A percentile compares a stretch with the other conserved stretches of the same genome.
Evolutionary conservation across 2,329 filamentous ascomycete species (phyloP).

Genomic region (Teratosphaeria nubilosa): DNA sequence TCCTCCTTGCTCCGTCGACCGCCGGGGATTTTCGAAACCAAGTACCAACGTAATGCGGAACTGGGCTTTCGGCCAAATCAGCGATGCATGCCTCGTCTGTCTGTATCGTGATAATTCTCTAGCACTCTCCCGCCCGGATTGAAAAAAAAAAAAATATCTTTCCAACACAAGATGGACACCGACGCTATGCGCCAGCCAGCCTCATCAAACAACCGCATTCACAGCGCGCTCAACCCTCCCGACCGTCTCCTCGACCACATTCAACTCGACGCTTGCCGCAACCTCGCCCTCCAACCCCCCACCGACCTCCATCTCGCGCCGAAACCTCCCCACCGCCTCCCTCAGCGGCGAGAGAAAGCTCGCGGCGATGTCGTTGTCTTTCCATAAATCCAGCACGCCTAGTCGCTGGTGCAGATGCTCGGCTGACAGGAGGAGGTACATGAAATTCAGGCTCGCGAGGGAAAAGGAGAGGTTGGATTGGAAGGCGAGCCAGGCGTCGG

Average conservation of each 20-base stretch:
- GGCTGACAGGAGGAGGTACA: conserved; percentile 46
- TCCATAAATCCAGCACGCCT: conserved; percentile 36
- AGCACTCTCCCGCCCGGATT: too few species aligned
- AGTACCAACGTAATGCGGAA: too few species aligned
- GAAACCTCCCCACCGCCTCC: conserved; percentile 27
- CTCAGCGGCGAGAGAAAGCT: conserved; percentile 36
- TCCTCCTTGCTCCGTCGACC: too few species aligned
- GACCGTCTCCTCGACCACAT: conserved; percentile 23
- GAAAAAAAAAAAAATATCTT: too few species aligned
- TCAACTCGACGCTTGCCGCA: conserved; percentile 22
- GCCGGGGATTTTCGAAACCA: too few species aligned
- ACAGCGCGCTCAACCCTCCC: conserved; percentile 23
- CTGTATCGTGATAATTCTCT: too few species aligned
- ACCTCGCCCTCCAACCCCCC: conserved; percentile 22
- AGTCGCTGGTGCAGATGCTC: conserved; percentile 37
- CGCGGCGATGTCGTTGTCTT: conserved; percentile 29
- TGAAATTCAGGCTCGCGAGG: conserved; percentile 48
- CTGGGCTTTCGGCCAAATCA: too few species aligned
- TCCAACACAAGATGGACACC: too few species aligned
- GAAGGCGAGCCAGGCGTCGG: conserved; percentile 36
- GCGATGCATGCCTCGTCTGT: too few species aligned
- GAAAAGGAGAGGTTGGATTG: conserved; percentile 44
- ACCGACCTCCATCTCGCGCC: conserved; percentile 26
- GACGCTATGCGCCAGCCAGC: conserved; percentile 11
- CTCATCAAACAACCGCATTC: too few species aligned